Evolutionary conservation across 371 early-diverging fungal species (phyloP).

Genomic region (Lichtheimia corymbifera): DNA sequence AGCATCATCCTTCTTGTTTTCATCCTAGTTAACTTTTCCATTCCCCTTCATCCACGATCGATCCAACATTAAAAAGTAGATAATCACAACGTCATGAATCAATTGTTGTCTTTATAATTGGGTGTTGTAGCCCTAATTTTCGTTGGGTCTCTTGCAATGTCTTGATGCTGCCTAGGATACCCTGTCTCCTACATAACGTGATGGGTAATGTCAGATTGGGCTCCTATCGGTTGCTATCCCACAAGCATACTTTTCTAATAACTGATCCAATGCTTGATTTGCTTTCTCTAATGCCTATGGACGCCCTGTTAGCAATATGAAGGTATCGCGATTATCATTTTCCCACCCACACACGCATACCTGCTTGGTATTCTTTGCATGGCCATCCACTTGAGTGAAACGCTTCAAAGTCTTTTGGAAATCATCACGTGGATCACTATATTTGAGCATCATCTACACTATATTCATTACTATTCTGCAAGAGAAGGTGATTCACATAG

Average conservation of each 20-base stretch:
- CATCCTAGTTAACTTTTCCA: background rate
- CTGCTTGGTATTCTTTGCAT: constrained; percentile 27
- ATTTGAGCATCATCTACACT: constrained; percentile 1
- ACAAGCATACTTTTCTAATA: constrained; percentile 13
- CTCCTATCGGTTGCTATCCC: background rate
- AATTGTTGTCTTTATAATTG: background rate
- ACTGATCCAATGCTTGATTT: constrained; percentile 7
- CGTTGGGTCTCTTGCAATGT: constrained; percentile 10
- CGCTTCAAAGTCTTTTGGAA: constrained; percentile 25
- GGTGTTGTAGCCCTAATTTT: background rate
- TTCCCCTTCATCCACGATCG: background rate
- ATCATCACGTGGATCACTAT: constrained; percentile 18
- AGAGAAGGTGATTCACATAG: background rate
- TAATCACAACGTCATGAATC: background rate
- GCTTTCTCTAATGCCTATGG: constrained; percentile 17
- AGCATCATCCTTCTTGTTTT: background rate
- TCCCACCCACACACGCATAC: background rate
- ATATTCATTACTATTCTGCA: background rate
- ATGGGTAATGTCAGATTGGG: background rate
- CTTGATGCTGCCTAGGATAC: constrained; percentile 11
- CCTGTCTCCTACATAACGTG: constrained; percentile 9
- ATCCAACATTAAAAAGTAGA: background rate
- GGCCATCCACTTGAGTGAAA: constrained; percentile 28
- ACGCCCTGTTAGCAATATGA: background rate
- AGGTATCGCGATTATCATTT: background rate